Conservation (phyloP, 73 alveolate species). For the Paramecium caudatum region DNA sequence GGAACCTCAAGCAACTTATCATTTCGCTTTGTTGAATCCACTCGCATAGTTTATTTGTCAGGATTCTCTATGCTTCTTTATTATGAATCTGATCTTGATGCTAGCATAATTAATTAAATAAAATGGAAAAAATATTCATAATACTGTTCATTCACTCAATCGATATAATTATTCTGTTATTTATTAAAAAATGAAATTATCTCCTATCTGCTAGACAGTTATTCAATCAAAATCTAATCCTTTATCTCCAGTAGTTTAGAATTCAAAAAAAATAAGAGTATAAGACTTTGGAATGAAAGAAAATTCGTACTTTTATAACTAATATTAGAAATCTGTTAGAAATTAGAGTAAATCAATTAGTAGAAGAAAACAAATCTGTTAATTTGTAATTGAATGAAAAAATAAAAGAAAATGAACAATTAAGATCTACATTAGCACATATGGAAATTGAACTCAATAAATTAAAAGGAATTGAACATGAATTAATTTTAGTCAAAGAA, state of each 20-base stretch:
- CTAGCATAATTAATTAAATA: conserved; percentile 20
- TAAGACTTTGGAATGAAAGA: conserved; percentile 6
- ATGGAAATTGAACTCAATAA: conserved; percentile 20
- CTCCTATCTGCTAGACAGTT: background rate
- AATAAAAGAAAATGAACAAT: conserved; percentile 33
- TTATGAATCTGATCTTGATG: conserved; percentile 40
- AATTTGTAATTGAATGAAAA: conserved; percentile 34
- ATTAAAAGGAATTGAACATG: conserved; percentile 45
- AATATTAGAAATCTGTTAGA: conserved; percentile 16
- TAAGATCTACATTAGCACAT: background rate
- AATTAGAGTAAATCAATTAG: background rate
- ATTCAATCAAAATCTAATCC: background rate
- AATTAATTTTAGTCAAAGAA: background rate
- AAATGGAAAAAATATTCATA: background rate
- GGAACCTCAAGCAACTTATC: conserved; percentile 39
- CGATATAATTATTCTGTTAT: background rate
- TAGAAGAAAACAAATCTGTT: conserved; percentile 10
- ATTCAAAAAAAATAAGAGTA: background rate
- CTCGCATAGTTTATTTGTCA: conserved; percentile 32
- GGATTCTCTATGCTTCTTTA: conserved; percentile 43
- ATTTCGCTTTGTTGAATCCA: conserved; percentile 1
- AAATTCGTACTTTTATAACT: too few species aligned
- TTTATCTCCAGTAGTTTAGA: background rate
- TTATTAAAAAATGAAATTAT: conserved; percentile 10
- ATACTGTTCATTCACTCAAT: background rate